Conservation (phyloP, 2,329 filamentous ascomycete species). For the Aspergillus arachidicola region DNA sequence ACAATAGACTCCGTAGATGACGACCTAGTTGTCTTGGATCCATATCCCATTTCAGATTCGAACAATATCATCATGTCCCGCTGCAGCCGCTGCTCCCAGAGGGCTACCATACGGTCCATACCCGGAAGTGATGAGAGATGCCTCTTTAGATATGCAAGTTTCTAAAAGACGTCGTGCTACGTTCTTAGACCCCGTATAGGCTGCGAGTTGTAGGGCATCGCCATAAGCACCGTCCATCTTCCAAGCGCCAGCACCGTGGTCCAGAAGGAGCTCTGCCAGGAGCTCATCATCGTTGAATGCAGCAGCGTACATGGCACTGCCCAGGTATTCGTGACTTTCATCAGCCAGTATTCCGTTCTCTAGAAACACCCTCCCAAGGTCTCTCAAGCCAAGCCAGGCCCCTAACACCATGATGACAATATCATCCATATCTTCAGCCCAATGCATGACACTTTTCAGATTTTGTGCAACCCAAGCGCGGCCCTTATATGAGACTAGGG, state of each 20-base stretch:
- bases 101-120: slow-evolving; percentile 7
- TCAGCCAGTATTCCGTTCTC: background rate
- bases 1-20: background rate
- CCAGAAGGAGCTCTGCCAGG: background rate
- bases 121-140: background rate
- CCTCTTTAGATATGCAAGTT: background rate
- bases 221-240: slow-evolving; percentile 3
- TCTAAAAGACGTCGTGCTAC: background rate
- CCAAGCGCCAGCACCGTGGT: background rate
- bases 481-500: background rate
- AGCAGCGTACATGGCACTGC: slow-evolving; percentile 3
- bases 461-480: background rate
- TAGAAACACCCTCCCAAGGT: background rate
- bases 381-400: slow-evolving; percentile 6
- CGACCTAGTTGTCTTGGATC: background rate
- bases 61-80: slow-evolving; percentile 1
- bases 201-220: slow-evolving; percentile 8
- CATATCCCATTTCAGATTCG: background rate
- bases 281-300: slow-evolving; percentile 1
- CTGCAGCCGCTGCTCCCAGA: slow-evolving; percentile 5
- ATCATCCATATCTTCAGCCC: background rate
- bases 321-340: background rate
- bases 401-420: background rate
- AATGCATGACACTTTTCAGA: background rate
- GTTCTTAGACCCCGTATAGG: background rate